Base-by-base conservation (phyloP, 129 eudicot species). In the Gnaphalium uliginosum region DNA sequence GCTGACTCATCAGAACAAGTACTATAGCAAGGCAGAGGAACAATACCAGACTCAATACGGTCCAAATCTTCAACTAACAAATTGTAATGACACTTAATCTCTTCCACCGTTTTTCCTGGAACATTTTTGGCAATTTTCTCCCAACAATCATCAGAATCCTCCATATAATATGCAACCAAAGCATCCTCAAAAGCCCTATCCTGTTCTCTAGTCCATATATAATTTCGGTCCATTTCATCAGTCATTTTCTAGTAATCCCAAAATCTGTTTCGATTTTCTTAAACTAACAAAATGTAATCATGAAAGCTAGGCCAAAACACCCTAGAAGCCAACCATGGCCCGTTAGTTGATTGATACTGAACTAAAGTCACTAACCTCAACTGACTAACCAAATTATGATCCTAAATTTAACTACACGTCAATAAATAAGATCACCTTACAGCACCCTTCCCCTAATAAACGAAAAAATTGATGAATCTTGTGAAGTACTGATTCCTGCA, bases 181-280 rank as follows among this genome's bases (percentile, higher is more conserved):
- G 96, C 96, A 81, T 90, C 86, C 87, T 93, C 98, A 48, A 93
- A 93, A 68, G 92, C 92, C 81, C 71, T 81, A 35, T 93, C 91
- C 59, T 90, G 85, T 79, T 88, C 98, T 69, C 95, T 78, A 75
- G 88, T 90, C 98, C 98, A 93, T 61, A 46, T 21, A 27, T 83
- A 79, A 63, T 73, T 73, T 69, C 58, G 32, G 39, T 54, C 83
- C 37, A 85, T 73, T 74, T 84, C 85, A 76, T 85, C 89, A 8
- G 73, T 86, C 54, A 85, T 83, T 81, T 81, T 83, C 66, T 27
- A 19, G 27, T 6, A 78, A 53, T 60, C 14, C 60, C 68, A 51
- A 51, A 30, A 62, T 50, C 48, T 29, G 17, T 29, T 27, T 63
- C 21, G 2, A 63, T 0, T 63, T 29, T 63, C 41, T 27, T 6